A percentile compares a stretch with the other conserved stretches of the same genome.
These are phyloP conservation scores for Prinsepia uniflora DNA, from an alignment of 306 rosid genomes.

Conservation along the genomic window DNA sequence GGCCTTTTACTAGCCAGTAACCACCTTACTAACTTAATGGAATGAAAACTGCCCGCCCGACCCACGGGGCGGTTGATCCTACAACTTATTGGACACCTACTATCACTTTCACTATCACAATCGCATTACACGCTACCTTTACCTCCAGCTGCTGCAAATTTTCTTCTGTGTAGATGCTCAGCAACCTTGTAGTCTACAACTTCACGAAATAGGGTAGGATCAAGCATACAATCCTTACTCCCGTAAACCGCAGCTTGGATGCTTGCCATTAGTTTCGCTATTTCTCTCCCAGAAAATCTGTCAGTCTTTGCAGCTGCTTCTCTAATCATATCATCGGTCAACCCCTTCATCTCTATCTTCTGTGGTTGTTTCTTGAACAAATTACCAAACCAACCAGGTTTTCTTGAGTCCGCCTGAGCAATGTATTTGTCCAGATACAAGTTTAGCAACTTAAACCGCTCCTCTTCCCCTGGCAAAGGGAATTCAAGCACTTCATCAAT, in stretches of 20 bases:
- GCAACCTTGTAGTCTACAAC: conserved; percentile 93
- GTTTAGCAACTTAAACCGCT: conserved; percentile 77
- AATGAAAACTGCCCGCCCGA: conserved; percentile 10
- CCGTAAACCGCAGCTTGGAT: conserved; percentile 95
- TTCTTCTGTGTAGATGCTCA: conserved; percentile 91
- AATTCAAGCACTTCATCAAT: conserved; percentile 94
- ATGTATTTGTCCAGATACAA: conserved; percentile 88
- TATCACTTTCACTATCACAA: background rate
- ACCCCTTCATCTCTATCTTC: conserved; percentile 74
- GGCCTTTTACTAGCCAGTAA: conserved; percentile 8
- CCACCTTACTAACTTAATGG: background rate
- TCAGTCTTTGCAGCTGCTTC: conserved; percentile 85
- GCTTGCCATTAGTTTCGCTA: conserved; percentile 94
- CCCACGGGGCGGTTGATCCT: background rate
- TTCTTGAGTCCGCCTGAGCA: conserved; percentile 66
- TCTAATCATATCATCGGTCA: conserved; percentile 69
- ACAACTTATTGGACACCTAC: background rate
- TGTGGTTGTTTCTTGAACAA: conserved; percentile 59
- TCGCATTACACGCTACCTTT: conserved; percentile 28
- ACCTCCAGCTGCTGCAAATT: conserved; percentile 53
- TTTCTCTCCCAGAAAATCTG: conserved; percentile 94
- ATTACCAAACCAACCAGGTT: conserved; percentile 51
- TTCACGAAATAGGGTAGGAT: conserved; percentile 67
- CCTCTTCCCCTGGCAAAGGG: conserved; percentile 89
- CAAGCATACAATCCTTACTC: conserved; percentile 78